These are phyloP conservation scores for Polyporus tsugae DNA, from an alignment of 1,284 basidiomycete species.

Conservation along the genomic window DNA sequence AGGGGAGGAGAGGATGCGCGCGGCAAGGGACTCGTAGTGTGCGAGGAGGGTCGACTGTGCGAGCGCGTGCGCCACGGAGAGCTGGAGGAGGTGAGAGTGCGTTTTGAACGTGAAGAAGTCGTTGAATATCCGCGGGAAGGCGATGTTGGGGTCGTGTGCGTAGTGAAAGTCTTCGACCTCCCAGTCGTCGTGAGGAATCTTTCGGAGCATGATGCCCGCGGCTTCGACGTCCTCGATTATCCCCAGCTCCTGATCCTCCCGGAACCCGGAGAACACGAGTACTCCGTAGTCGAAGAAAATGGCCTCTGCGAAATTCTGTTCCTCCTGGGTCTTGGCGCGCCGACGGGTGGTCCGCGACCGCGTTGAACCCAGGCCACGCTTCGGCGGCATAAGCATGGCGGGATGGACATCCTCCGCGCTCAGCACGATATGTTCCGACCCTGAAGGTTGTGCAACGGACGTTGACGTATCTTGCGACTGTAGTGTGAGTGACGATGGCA, in stretches of 20 bases:
- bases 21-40: slow-evolving; percentile 87
- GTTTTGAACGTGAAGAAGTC: slow-evolving; percentile 96
- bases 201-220: slow-evolving; percentile 71
- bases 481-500: slow-evolving; percentile 10
- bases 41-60: slow-evolving; percentile 94
- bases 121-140: slow-evolving; percentile 89
- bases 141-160: slow-evolving; percentile 84
- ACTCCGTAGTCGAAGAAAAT: slow-evolving; percentile 91
- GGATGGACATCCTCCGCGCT: slow-evolving; percentile 25
- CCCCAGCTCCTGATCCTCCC: slow-evolving; percentile 77
- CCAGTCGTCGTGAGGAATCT: slow-evolving; percentile 77
- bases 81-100: slow-evolving; percentile 84
- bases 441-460: neutral
- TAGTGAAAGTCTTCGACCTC: slow-evolving; percentile 93
- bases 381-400: slow-evolving; percentile 17
- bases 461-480: neutral
- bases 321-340: slow-evolving; percentile 21
- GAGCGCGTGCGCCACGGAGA: slow-evolving; percentile 94
- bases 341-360: slow-evolving; percentile 31
- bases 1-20: slow-evolving; percentile 82
- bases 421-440: slow-evolving; percentile 7
- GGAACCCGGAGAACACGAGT: slow-evolving; percentile 87
- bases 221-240: slow-evolving; percentile 86
- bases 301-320: slow-evolving; percentile 71
- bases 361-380: slow-evolving; percentile 26